These are phyloP conservation scores for Rhodotorula kratochvilovae DNA, from an alignment of 768 basidiomycete genomes.

Conservation along the genomic window DNA sequence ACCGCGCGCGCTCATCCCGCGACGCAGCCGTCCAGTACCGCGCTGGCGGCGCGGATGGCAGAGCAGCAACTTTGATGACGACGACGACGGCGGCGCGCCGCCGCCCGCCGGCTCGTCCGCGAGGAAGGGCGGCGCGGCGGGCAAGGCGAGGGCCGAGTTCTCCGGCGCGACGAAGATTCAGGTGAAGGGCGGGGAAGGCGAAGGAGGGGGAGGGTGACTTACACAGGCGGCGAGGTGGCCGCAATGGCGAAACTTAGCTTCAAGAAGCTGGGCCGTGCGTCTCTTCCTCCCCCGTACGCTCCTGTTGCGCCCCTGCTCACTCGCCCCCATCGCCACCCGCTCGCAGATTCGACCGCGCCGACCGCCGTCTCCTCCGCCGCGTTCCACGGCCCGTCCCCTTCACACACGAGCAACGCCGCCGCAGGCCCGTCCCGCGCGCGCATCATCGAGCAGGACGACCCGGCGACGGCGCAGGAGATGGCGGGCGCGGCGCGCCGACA, in stretches of 20 bases:
- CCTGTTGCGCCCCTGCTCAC: no score
- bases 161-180: not conserved
- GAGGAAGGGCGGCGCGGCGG: not conserved
- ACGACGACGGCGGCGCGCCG: not conserved
- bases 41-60: no score
- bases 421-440: not conserved
- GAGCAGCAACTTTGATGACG: not conserved
- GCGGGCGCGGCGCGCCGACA: not conserved
- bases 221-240: no score
- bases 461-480: constrained; percentile 2
- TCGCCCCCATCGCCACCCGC: no score
- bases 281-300: no score
- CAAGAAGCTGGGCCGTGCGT: no score
- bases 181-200: not conserved
- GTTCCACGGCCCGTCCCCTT: not conserved
- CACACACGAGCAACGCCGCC: not conserved
- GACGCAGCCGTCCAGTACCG: no score
- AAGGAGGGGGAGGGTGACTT: no score
- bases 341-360: not conserved
- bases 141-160: no score
- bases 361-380: not conserved
- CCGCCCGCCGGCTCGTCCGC: no score
- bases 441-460: not conserved
- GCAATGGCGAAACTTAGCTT: no score
- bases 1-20: no score